Evolutionary conservation across 768 basidiomycete genomes (phyloP), one percentile per base, ranked within the genome.

Genomic region (Leccinum subtestaceum): DNA sequence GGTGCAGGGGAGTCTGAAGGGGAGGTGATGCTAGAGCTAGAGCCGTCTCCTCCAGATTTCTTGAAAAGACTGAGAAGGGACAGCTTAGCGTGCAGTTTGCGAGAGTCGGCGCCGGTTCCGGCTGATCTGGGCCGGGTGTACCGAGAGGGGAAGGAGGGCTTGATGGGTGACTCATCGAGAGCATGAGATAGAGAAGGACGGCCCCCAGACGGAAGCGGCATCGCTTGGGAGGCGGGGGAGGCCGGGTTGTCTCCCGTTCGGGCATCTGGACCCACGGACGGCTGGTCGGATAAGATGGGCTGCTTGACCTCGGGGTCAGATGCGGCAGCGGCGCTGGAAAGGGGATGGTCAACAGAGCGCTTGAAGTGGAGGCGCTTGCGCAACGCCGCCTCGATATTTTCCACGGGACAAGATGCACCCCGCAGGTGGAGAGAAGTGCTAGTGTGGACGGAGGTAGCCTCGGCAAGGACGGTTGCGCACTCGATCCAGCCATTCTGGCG

Each of bases 401-500:
- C 71, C 11, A 70, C 64, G 7, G 69, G 13, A 36, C 68, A 71
- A 45, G 73, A 62, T 0, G 58, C 55, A 23, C 63, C 65, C 57
- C 69, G 69, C 5, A 67, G 60, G 27, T 56, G 57, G 29, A 51
- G 52, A 21, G 62, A 50, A 19, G 45, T 49, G 29, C 36, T 55
- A 23, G 71, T 62, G 34, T 69, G 69, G 12, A 63, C 29, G 75
- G 73, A 11, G 12, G 81, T 70, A 83, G 89, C 92, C 3, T 86
- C 77, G n/a, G 79, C 79, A 21, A 98, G 76, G 5, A 89, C 75
- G 5, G 86, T 81, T 1, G 91, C 92, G 63, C 90, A 89, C 58
- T 90, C 87, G 1, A 86, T 73, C 83, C 88, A 90, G 1, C 91
- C 90, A 65, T 91, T 86, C 65, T 88, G 83, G 46, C 84, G 81